Conservation (phyloP, 306 rosid genomes). For the Heteromeles arbutifolia region DNA sequence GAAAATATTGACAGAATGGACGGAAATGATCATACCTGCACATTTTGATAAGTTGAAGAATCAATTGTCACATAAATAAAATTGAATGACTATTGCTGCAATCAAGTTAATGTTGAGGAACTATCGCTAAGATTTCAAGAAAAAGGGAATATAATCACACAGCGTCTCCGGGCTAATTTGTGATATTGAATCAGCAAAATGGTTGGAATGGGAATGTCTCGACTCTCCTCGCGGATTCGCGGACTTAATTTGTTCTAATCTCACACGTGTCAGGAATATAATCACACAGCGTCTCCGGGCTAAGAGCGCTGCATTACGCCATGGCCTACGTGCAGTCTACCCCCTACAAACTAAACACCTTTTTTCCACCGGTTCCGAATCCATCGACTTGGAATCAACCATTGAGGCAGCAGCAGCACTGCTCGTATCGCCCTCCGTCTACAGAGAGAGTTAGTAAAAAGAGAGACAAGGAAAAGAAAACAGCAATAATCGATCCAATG, state of each 20-base stretch:
- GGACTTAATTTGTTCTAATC: neutral
- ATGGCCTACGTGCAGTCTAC: neutral
- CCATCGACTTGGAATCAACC: too few species aligned
- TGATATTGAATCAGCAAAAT: neutral
- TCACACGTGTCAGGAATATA: neutral
- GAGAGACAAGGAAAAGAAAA: neutral
- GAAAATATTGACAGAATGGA: too few species aligned
- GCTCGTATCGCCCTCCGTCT: neutral
- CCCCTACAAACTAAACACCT: too few species aligned
- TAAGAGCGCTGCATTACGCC: neutral
- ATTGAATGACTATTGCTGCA: fast-evolving
- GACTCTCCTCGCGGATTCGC: neutral
- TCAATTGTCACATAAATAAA: fast-evolving
- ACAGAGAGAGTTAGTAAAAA: neutral
- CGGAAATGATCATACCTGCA: fast-evolving
- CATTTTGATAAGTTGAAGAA: fast-evolving
- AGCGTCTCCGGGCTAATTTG: too few species aligned
- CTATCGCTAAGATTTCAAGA: too few species aligned
- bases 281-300: neutral
- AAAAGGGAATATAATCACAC: too few species aligned
- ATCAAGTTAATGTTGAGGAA: too few species aligned
- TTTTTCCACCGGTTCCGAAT: neutral
- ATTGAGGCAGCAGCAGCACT: neutral
- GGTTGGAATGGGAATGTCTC: neutral
- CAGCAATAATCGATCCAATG: neutral